These are phyloP conservation scores for Cutaneotrichosporon mucoides DNA, from an alignment of 1,284 basidiomycete species.

Conservation along the genomic window DNA sequence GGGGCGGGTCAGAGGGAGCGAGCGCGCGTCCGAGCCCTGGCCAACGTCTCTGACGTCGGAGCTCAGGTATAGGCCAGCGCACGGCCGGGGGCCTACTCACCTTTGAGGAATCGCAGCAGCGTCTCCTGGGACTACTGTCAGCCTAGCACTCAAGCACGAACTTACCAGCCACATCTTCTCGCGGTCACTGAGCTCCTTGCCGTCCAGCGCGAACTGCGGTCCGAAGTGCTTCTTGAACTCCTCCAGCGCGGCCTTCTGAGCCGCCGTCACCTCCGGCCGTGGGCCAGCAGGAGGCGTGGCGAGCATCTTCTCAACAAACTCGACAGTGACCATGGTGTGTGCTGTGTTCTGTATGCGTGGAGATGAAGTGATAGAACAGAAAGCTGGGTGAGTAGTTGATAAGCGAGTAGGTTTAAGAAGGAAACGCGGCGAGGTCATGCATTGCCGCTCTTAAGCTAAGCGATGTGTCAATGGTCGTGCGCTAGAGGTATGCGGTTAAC, in stretches of 20 bases:
- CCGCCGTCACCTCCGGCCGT: not conserved
- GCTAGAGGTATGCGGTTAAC: no score
- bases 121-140: conserved; percentile 2
- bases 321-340: no score
- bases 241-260: conserved; percentile 4
- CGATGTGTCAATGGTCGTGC: no score
- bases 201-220: conserved; percentile 17
- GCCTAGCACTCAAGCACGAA: not conserved
- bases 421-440: no score
- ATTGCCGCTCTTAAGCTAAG: no score
- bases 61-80: not conserved
- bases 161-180: conserved; percentile 45
- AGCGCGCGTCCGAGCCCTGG: no score
- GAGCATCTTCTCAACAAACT: not conserved
- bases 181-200: conserved; percentile 23
- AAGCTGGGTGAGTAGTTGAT: no score
- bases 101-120: not conserved
- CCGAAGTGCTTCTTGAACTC: conserved; percentile 28
- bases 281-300: not conserved
- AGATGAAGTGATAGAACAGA: no score
- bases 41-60: no score
- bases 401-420: no score
- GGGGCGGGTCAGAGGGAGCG: no score
- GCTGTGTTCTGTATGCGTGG: no score
- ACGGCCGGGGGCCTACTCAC: not conserved